These are phyloP conservation scores for Paecilomyces variotii DNA, from an alignment of 2,329 filamentous ascomycete genomes.

Conservation along the genomic window DNA sequence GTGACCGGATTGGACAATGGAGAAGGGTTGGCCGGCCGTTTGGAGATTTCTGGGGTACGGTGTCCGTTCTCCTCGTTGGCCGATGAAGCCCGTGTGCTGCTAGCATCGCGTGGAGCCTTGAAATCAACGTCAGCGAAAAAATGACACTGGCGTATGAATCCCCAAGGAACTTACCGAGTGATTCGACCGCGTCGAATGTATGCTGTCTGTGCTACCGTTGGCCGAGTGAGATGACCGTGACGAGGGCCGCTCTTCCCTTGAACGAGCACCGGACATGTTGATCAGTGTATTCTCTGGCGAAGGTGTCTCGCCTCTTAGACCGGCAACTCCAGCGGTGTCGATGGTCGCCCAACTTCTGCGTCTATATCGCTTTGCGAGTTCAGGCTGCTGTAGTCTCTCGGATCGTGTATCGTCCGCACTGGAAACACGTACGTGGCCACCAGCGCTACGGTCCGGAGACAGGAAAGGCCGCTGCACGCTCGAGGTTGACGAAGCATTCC, in stretches of 20 bases:
- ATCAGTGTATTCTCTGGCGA: conserved; percentile 25
- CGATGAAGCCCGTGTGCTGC: background rate
- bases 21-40: conserved; percentile 60
- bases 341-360: conserved; percentile 74
- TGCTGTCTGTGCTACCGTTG: conserved; percentile 57
- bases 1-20: conserved; percentile 65
- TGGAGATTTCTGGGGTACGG: conserved; percentile 58
- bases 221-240: conserved; percentile 31
- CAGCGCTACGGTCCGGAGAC: conserved; percentile 30
- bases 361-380: conserved; percentile 67
- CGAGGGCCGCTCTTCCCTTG: conserved; percentile 19
- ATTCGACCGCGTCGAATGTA: conserved; percentile 45
- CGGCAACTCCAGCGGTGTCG: conserved; percentile 35
- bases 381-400: conserved; percentile 45
- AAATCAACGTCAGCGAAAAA: background rate
- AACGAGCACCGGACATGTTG: conserved; percentile 24
- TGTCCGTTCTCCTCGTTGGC: conserved; percentile 4
- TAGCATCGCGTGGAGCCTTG: background rate
- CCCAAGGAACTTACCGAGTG: background rate
- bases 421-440: conserved; percentile 48
- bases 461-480: conserved; percentile 20
- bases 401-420: conserved; percentile 62
- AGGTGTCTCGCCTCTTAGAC: conserved; percentile 25
- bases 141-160: background rate
- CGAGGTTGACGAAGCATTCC: conserved; percentile 25